Evolutionary conservation across 1,284 basidiomycete species (phyloP).

Genomic region (Tremellales sp.): DNA sequence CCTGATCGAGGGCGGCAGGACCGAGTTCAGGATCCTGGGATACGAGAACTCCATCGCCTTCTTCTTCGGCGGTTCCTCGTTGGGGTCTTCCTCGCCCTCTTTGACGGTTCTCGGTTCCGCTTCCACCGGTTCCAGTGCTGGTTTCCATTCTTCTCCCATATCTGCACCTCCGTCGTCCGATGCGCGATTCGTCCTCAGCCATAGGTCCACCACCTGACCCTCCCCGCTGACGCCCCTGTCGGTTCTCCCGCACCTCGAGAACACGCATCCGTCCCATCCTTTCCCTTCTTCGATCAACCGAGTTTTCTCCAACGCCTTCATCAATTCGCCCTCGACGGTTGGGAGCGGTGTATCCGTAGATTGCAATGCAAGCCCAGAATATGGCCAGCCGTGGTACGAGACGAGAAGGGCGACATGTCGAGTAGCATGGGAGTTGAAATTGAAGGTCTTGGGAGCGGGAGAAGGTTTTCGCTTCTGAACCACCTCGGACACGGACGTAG

Average conservation of each 20-base stretch:
- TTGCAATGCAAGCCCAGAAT: conserved; percentile 85
- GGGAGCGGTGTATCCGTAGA: conserved; percentile 58
- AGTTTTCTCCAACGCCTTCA: conserved; percentile 72
- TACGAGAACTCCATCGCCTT: conserved; percentile 67
- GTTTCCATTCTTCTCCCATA: conserved; percentile 26
- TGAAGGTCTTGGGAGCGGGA: conserved; percentile 28
- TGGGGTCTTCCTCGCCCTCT: neutral
- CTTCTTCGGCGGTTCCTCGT: conserved; percentile 1
- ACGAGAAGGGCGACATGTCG: conserved; percentile 91
- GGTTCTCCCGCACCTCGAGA: conserved; percentile 87
- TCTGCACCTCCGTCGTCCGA: conserved; percentile 30
- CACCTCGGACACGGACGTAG: too few relatives aligned
- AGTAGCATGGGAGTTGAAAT: conserved; percentile 64
- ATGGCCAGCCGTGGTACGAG: conserved; percentile 87
- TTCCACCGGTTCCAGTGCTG: conserved; percentile 4
- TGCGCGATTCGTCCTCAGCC: conserved; percentile 63
- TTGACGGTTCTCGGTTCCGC: neutral
- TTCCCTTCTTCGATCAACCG: conserved; percentile 67
- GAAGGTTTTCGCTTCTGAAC: too few relatives aligned
- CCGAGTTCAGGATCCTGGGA: conserved; percentile 75
- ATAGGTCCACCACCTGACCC: conserved; percentile 89
- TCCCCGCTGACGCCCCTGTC: conserved; percentile 92
- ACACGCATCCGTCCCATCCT: conserved; percentile 81
- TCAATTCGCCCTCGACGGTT: conserved; percentile 86
- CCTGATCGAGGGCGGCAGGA: conserved; percentile 84